Percentiles rank a stretch among this genome's conserved stretches.
phyloP scores from a whole-genome alignment of 495 filamentous ascomycete species.

The Paragyromitra xinjiangensis region DNA sequence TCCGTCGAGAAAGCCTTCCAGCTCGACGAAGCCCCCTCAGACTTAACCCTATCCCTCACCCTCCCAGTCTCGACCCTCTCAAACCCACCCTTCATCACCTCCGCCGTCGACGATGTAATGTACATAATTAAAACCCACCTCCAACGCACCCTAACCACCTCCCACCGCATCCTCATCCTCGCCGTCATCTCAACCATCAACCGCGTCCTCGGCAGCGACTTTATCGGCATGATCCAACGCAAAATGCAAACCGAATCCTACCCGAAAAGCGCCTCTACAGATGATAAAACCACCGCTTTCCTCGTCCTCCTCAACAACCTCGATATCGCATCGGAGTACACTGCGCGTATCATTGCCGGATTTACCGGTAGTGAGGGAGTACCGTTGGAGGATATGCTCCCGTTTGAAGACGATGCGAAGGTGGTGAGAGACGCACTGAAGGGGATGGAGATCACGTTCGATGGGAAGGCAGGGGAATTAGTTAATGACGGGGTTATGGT shows the following conservation, averaged over 20 bases:
- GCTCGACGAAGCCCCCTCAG: slow-evolving; percentile 89
- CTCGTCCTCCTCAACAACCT: slow-evolving; percentile 95
- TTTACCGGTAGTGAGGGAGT: slow-evolving; percentile 34
- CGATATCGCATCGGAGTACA: slow-evolving; percentile 87
- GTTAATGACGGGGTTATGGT: slow-evolving; percentile 82
- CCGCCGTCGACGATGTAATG: slow-evolving; percentile 98
- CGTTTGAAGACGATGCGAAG: slow-evolving; percentile 75
- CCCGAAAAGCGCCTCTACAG: slow-evolving; percentile 78
- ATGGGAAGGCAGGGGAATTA: slow-evolving; percentile 79
- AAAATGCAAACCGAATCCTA: slow-evolving; percentile 97
- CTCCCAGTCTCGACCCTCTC: slow-evolving; percentile 58
- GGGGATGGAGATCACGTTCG: slow-evolving; percentile 74
- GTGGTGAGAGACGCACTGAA: slow-evolving; percentile 73
- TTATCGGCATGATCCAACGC: slow-evolving; percentile 94
- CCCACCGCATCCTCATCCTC: slow-evolving; percentile 76
- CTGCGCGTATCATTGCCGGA: slow-evolving; percentile 75
- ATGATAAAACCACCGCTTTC: slow-evolving; percentile 83
- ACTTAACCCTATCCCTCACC: slow-evolving; percentile 71
- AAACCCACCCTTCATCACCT: slow-evolving; percentile 90
- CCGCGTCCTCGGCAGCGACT: slow-evolving; percentile 88
- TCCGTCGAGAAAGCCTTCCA: slow-evolving; percentile 98
- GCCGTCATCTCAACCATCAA: slow-evolving; percentile 81
- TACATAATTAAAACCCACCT: slow-evolving; percentile 95
- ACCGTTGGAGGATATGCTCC: slow-evolving; percentile 73
- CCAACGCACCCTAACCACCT: slow-evolving; percentile 83